These are phyloP conservation scores for Colletotrichum phormii DNA, from an alignment of 2,329 filamentous ascomycete genomes.

Conservation along the genomic window DNA sequence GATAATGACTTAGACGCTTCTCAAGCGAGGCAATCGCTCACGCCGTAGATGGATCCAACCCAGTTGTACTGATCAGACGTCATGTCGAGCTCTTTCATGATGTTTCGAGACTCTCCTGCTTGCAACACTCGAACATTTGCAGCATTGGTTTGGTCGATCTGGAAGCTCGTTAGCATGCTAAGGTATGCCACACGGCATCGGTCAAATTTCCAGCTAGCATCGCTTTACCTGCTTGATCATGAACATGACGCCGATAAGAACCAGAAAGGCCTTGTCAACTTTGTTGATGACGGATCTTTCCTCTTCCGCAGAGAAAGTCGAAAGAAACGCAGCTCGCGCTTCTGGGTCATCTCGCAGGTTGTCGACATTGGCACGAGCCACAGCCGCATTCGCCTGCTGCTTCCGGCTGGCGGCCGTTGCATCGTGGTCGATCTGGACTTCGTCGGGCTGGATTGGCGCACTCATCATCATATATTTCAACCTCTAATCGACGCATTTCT, in stretches of 20 bases:
- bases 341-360: slow-evolving; percentile 38
- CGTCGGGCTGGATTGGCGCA: background rate
- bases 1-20: background rate
- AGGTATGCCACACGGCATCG: no score
- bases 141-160: slow-evolving; percentile 53
- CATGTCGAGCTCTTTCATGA: slow-evolving; percentile 39
- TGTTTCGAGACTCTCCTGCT: slow-evolving; percentile 49
- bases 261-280: slow-evolving; percentile 50
- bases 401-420: slow-evolving; percentile 12
- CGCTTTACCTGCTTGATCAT: slow-evolving; percentile 52
- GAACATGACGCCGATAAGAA: slow-evolving; percentile 53
- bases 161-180: background rate
- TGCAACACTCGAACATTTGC: slow-evolving; percentile 56
- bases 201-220: background rate
- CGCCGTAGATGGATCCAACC: slow-evolving; percentile 25
- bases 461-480: background rate
- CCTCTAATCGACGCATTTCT: no score
- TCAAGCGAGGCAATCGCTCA: background rate
- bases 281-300: slow-evolving; percentile 53
- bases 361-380: background rate
- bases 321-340: slow-evolving; percentile 46
- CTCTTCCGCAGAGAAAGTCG: slow-evolving; percentile 51
- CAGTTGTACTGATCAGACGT: slow-evolving; percentile 28
- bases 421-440: slow-evolving; percentile 8
- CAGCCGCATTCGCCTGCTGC: slow-evolving; percentile 12